Evolutionary conservation across 1,139 yeast species (phyloP), one percentile per base, ranked within the genome.

Genomic region (Yamadazyma conglobata): DNA sequence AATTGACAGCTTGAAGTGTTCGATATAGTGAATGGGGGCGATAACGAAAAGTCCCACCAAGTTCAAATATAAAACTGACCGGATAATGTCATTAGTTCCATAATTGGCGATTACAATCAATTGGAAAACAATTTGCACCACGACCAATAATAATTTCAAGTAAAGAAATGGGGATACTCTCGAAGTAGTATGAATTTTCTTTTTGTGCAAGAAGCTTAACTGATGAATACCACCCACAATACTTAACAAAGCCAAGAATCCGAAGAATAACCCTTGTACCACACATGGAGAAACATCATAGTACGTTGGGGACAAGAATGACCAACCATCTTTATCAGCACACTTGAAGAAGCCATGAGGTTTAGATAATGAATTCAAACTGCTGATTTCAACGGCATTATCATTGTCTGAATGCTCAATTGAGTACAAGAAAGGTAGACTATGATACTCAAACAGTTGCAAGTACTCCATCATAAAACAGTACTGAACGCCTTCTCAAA

Each of bases 221-320:
- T 73, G 78, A 35, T 52, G 50, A 1, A 54, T 11, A 1, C 94
- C 93, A 25, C 71, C 58, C 0, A 75, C 24, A 3, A 88, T 48
- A 58, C 83, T 63, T 22, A 77, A 58, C 8, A 71, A 13, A 3
- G 82, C 75, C 1, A 79, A 57, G 1, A 66, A 31, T 21, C 77
- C 73, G 39, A 75, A 60, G 6, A 86, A 52, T 0, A 71, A 61
- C 21, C 95, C 96, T 46, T 83, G 86, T 24, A 82, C 64, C 48
- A 89, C 80, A 49, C 97, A 89, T 2, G 91, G 84, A 1, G 96
- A 78, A 35, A 87, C 70, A 47, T 83, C 94, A 28, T 75, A 75
- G 45, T 76, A 75, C 6, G 44, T 32, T 24, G 66, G 32, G 69
- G 83, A 62, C 7, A 84, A 55, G 0, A 93, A 86, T 2, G 85